phyloP scores from a whole-genome alignment of 1,284 basidiomycete genomes.

The Vanrija pseudolonga region DNA sequence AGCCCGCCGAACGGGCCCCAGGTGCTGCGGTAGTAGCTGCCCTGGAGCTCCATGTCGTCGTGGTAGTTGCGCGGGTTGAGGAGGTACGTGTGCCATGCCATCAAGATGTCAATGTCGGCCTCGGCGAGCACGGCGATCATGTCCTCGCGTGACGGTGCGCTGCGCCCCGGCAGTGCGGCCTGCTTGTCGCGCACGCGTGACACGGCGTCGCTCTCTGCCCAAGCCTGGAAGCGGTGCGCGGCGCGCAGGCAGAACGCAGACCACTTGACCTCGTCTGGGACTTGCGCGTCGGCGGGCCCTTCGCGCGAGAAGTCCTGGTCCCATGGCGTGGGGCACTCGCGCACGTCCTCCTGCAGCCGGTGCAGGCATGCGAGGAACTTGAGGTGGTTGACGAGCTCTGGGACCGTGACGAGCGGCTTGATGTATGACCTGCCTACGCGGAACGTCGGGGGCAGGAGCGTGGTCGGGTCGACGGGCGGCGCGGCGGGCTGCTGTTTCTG shows the following conservation, averaged over 20 bases:
- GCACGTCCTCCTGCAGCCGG: constrained; percentile 15
- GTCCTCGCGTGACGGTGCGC: neutral
- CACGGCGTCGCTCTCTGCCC: constrained; percentile 1
- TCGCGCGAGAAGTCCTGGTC: neutral
- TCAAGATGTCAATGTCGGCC: constrained; percentile 26
- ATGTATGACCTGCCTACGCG: constrained; percentile 7
- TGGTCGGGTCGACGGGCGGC: constrained; percentile 12
- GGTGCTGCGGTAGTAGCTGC: neutral
- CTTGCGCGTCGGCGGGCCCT: neutral
- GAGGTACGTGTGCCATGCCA: constrained; percentile 39
- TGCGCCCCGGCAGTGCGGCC: too few species aligned
- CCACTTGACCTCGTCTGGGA: constrained; percentile 17
- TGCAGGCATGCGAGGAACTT: constrained; percentile 21
- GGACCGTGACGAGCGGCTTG: constrained; percentile 12
- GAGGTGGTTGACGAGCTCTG: constrained; percentile 23
- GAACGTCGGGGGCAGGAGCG: constrained; percentile 19
- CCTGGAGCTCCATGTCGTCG: constrained; percentile 16
- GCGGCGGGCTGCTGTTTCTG: neutral
- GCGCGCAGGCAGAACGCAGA: constrained; percentile 17
- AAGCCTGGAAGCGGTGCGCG: constrained; percentile 10
- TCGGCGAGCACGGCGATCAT: neutral
- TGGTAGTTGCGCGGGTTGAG: constrained; percentile 32
- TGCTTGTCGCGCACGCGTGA: neutral
- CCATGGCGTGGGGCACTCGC: constrained; percentile 1
- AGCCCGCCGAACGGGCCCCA: constrained; percentile 5